Base-by-base conservation (phyloP, 129 eudicot genomes). In the Erigeron canadensis region DNA sequence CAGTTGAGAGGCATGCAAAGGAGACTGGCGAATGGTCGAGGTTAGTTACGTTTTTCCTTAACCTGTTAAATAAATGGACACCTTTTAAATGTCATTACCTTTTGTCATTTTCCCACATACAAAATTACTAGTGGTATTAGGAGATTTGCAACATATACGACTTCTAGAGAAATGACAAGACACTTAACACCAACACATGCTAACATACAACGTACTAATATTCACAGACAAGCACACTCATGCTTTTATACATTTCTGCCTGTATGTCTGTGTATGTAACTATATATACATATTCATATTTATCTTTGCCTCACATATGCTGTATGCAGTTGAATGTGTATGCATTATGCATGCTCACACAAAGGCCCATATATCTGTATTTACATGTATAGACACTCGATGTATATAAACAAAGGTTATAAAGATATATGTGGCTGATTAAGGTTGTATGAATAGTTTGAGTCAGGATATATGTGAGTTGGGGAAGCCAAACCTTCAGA, bases 1-100 rank as follows among this genome's bases (percentile, higher is more conserved):
- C 91, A 6, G 97, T 84, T 61, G 99, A 95, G 89, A 70, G 87
- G 57, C 97, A 88, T 72, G 99, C 99, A 6, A 86, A 69, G 65
- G 87, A 81, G 67, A 95, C 99, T 28, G 99, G 96, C 34, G 97
- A 95, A 83, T 95, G 99, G 99, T 83, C 74, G 70, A 73, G 94
- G 99, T 94, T 59, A 67, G 97, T 90, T 54, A 66, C 10, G 21
- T 46, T 34, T n/a, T 12, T 50, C 73, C 34, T 59, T 46, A 56
- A 19, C 22, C 6, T 53, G 9, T 23, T 39, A 3, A 22, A n/a
- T 46, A 41, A 69, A 47, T 69, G 2, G 46, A 2, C 5, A 48
- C 55, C 55, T 48, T 28, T 16, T 51, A 15, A 9, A 51, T 9
- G 10, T 1, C 1, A 13, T 48, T 51, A 19, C 57, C 55, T 5